Percentiles rank a stretch among this genome's conserved stretches.
These are phyloP conservation scores for Toxoplasma gondii DNA, from an alignment of 169 alveolate genomes.

Conservation along the genomic window DNA sequence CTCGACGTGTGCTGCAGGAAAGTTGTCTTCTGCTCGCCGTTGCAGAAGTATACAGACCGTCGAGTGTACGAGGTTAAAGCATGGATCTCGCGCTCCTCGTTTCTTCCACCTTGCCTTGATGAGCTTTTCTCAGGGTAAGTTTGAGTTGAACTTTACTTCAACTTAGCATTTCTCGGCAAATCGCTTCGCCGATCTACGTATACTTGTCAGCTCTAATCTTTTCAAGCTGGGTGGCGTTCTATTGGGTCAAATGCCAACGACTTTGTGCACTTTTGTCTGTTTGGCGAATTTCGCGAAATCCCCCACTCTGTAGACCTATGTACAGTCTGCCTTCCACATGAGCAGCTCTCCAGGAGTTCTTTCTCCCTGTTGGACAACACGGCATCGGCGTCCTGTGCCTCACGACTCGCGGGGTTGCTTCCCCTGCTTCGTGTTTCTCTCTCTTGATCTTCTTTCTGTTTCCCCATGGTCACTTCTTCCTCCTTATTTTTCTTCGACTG, in stretches of 20 bases:
- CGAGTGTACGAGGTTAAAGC: conserved; percentile 31
- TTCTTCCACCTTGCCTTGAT: not conserved
- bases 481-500: not conserved
- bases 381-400: no score
- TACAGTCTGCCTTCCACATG: no score
- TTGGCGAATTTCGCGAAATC: no score
- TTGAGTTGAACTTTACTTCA: not conserved
- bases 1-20: not conserved
- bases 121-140: not conserved
- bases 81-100: not conserved
- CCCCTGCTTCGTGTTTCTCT: no score
- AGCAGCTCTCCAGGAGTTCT: no score
- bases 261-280: no score
- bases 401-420: no score
- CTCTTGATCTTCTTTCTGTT: not conserved
- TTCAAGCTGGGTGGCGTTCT: no score
- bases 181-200: not conserved
- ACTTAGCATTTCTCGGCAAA: not conserved
- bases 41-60: not conserved
- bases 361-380: no score
- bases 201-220: no score
- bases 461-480: not conserved
- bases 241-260: no score
- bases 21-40: conserved; percentile 6
- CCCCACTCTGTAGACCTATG: no score